Percentiles rank a stretch among this genome's conserved stretches.
Conservation (phyloP, 2,329 filamentous ascomycete species). For the Penicillium italicum region DNA sequence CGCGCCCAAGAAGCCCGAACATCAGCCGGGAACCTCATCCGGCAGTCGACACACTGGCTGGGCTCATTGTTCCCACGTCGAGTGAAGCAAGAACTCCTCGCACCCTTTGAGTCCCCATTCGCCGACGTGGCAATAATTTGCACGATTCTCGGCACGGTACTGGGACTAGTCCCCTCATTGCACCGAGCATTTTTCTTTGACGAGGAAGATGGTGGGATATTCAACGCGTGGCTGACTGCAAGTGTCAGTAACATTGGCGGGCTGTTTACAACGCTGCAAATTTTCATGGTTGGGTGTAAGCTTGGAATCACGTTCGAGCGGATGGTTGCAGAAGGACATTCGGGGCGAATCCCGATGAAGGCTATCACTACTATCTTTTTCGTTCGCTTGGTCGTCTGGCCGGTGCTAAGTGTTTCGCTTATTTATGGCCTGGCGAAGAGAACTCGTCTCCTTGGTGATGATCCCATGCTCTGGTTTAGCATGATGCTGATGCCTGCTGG, state of each 20-base stretch:
- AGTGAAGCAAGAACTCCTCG: slow-evolving; percentile 31
- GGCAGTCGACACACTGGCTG: slow-evolving; percentile 25
- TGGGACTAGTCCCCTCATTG: slow-evolving; percentile 58
- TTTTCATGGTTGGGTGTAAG: slow-evolving; percentile 65
- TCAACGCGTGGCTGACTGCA: slow-evolving; percentile 64
- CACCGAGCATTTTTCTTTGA: slow-evolving; percentile 61
- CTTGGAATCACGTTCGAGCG: slow-evolving; percentile 53
- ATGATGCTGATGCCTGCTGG: slow-evolving; percentile 59
- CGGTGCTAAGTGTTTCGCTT: slow-evolving; percentile 52
- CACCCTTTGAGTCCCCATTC: slow-evolving; percentile 49
- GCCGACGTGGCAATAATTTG: slow-evolving; percentile 62
- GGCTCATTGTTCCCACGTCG: slow-evolving; percentile 34
- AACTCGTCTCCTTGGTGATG: slow-evolving; percentile 51
- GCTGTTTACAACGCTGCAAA: slow-evolving; percentile 62
- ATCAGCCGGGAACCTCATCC: slow-evolving; percentile 18
- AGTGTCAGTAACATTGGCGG: slow-evolving; percentile 60
- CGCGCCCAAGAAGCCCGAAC: slow-evolving; percentile 17
- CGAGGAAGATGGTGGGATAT: slow-evolving; percentile 57
- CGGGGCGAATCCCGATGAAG: slow-evolving; percentile 39
- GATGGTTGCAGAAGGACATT: slow-evolving; percentile 38
- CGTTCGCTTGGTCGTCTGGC: slow-evolving; percentile 59
- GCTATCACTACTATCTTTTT: slow-evolving; percentile 43
- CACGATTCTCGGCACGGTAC: slow-evolving; percentile 51
- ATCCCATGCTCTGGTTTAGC: slow-evolving; percentile 64
- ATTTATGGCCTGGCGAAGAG: slow-evolving; percentile 54